Conservation (phyloP, 176 grass and related monocot species). For the Paspalum vaginatum region DNA sequence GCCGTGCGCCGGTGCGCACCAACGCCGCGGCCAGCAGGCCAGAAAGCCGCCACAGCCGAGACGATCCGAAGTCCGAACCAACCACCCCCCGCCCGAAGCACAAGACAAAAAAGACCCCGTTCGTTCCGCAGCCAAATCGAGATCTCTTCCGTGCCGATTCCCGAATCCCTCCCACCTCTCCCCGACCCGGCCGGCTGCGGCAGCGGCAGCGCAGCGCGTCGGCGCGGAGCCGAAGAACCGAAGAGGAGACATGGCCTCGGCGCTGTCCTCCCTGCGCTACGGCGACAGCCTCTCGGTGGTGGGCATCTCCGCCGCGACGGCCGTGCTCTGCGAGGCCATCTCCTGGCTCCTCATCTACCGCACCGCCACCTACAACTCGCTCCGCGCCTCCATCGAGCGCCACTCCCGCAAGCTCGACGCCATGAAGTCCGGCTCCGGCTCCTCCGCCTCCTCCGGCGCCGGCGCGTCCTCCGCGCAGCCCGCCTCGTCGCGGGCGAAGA, state of each 20-base stretch:
- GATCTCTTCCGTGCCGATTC: conserved; percentile 20
- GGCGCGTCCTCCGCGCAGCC: conserved; percentile 27
- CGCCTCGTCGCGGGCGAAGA: conserved; percentile 75
- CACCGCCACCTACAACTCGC: conserved; percentile 93
- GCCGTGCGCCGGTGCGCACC: too few relatives aligned
- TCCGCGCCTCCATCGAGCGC: conserved; percentile 88
- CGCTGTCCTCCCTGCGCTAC: conserved; percentile 66
- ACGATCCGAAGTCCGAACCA: too few relatives aligned
- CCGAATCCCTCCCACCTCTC: background rate
- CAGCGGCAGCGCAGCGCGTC: background rate
- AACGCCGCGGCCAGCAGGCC: too few relatives aligned
- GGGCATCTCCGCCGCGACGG: conserved; percentile 71
- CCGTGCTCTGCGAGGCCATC: conserved; percentile 92
- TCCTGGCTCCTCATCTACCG: conserved; percentile 99
- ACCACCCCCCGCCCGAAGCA: background rate
- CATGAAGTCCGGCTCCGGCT: conserved; percentile 63
- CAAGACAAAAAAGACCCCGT: background rate
- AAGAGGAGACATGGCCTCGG: conserved; percentile 47
- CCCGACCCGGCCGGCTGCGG: background rate
- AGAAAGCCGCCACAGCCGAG: too few relatives aligned
- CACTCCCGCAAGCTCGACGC: conserved; percentile 91
- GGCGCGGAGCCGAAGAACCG: background rate
- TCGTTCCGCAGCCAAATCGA: conserved; percentile 46
- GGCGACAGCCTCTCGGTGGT: conserved; percentile 77
- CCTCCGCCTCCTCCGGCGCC: conserved; percentile 15